phyloP scores from a whole-genome alignment of 2,329 filamentous ascomycete genomes.

The Daldinia sp. region DNA sequence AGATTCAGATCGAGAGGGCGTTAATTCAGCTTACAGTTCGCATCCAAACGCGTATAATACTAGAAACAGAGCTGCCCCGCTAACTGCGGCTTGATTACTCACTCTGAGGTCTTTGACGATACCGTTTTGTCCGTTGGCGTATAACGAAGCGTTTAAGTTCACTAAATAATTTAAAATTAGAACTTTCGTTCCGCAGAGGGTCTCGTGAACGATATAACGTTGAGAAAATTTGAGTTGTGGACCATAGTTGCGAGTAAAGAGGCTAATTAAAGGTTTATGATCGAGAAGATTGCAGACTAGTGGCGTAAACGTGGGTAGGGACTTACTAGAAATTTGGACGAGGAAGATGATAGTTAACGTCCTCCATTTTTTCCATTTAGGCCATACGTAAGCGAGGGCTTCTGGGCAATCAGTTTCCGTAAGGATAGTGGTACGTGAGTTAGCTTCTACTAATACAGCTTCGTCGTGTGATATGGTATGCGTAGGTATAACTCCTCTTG shows the following conservation, averaged over 20 bases:
- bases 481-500: constrained; percentile 11
- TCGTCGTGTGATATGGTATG: constrained; percentile 22
- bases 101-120: constrained; percentile 56
- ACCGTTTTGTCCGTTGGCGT: constrained; percentile 57
- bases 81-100: constrained; percentile 55
- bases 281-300: neutral
- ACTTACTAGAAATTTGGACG: constrained; percentile 57
- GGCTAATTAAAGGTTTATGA: neutral
- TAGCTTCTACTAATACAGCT: neutral
- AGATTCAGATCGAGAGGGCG: neutral
- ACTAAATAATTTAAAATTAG: constrained; percentile 42
- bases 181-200: neutral
- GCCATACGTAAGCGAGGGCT: constrained; percentile 55
- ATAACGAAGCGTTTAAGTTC: constrained; percentile 64
- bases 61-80: constrained; percentile 59
- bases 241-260: neutral
- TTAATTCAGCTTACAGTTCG: constrained; percentile 61
- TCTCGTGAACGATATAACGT: neutral
- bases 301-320: neutral
- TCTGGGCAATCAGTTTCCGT: constrained; percentile 59
- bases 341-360: constrained; percentile 60
- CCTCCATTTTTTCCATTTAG: constrained; percentile 60
- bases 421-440: constrained; percentile 40
- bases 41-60: constrained; percentile 59
- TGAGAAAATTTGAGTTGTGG: neutral